Conservation (phyloP, 441 rosid genomes). For the Bruguiera hainesii region DNA sequence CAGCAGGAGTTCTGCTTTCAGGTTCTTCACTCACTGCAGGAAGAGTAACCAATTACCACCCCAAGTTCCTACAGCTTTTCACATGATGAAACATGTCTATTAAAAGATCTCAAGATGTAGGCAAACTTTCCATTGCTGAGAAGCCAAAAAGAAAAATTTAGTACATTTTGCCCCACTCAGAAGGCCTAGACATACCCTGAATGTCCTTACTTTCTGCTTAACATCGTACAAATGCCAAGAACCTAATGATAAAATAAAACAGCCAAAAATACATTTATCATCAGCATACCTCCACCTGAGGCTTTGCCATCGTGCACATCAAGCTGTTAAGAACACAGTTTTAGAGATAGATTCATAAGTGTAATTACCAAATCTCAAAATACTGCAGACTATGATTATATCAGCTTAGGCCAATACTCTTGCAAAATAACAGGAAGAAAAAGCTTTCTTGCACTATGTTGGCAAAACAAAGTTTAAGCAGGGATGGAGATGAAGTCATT, state of each 20-base stretch:
- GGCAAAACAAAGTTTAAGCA: neutral
- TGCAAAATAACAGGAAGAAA: too few relatives aligned
- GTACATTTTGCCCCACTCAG: too few relatives aligned
- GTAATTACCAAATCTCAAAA: neutral
- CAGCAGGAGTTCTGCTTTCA: slow-evolving; percentile 31
- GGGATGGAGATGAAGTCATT: neutral
- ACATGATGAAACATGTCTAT: too few relatives aligned
- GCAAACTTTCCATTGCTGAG: too few relatives aligned
- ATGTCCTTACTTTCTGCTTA: too few relatives aligned
- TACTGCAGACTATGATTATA: neutral
- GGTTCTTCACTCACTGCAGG: slow-evolving; percentile 37
- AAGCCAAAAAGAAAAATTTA: too few relatives aligned
- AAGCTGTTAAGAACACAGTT: slow-evolving; percentile 47
- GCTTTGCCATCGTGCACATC: slow-evolving; percentile 83
- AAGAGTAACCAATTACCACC: slow-evolving; percentile 4
- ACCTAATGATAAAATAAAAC: neutral
- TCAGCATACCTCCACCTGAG: slow-evolving; percentile 58
- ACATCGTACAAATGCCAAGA: neutral
- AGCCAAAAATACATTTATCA: neutral
- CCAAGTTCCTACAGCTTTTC: slow-evolving; percentile 5
- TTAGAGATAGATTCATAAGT: slow-evolving; percentile 4
- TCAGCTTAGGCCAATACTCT: too few relatives aligned
- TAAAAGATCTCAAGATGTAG: too few relatives aligned
- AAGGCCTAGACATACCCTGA: too few relatives aligned
- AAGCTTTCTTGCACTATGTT: neutral